Percentiles rank a stretch among this genome's conserved stretches.
Evolutionary conservation across 805 yeast species (phyloP).

Genomic region (Saturnispora quitensis): DNA sequence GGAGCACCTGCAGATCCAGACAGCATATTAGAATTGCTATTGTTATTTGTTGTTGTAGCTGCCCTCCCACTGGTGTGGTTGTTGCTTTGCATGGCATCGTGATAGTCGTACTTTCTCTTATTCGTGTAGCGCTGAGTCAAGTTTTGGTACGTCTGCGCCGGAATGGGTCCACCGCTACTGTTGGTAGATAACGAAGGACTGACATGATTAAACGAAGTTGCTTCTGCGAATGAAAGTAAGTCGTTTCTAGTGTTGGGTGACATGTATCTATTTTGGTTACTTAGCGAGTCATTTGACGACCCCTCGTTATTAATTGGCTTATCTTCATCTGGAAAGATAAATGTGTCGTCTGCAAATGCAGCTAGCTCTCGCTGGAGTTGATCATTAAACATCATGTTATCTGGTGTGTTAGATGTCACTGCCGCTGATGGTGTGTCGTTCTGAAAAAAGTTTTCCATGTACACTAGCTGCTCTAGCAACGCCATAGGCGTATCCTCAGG

Average conservation of each 20-base stretch:
- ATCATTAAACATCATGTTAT: slow-evolving; percentile 38
- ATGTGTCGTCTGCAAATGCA: slow-evolving; percentile 76
- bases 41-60: not conserved
- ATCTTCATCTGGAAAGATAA: slow-evolving; percentile 76
- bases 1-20: not conserved
- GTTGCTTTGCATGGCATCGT: slow-evolving; percentile 11
- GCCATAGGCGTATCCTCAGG: slow-evolving; percentile 33
- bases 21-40: not conserved
- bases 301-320: slow-evolving; percentile 36
- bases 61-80: not conserved
- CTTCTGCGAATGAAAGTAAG: slow-evolving; percentile 10
- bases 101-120: slow-evolving; percentile 12
- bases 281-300: not conserved
- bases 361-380: slow-evolving; percentile 57
- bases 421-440: slow-evolving; percentile 22
- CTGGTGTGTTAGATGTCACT: slow-evolving; percentile 22
- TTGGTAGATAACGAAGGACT: slow-evolving; percentile 8
- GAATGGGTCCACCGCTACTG: slow-evolving; percentile 4
- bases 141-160: slow-evolving; percentile 11
- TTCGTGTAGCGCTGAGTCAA: slow-evolving; percentile 12
- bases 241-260: not conserved
- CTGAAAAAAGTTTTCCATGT: slow-evolving; percentile 68
- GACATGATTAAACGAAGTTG: slow-evolving; percentile 10
- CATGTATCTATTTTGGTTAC: not conserved
- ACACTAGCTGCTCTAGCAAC: slow-evolving; percentile 66